Conservation (phyloP, 306 rosid species). For the Trifolium pratense region DNA sequence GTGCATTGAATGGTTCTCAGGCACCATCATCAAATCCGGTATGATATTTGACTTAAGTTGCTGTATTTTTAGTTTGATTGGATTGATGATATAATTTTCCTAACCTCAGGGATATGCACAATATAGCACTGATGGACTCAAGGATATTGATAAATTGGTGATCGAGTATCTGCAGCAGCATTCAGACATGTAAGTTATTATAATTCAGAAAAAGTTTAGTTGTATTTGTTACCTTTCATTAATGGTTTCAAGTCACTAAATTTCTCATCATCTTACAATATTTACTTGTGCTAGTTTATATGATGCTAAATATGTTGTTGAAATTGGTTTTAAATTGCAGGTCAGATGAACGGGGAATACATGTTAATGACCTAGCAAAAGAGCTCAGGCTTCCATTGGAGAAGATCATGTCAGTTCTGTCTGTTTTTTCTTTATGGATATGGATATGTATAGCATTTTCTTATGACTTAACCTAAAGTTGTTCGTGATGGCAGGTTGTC, state of each 20-base stretch:
- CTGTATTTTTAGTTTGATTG: slow-evolving; percentile 28
- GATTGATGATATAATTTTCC: slow-evolving; percentile 30
- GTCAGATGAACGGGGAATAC: slow-evolving; percentile 72
- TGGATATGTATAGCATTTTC: neutral
- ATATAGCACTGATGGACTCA: slow-evolving; percentile 62
- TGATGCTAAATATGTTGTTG: slow-evolving; percentile 3
- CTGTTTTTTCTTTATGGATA: too few species aligned
- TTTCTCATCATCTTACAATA: neutral
- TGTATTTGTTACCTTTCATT: slow-evolving; percentile 9
- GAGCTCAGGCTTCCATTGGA: slow-evolving; percentile 81
- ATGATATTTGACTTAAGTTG: slow-evolving; percentile 37
- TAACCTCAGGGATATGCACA: slow-evolving; percentile 63
- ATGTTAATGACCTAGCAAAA: slow-evolving; percentile 67
- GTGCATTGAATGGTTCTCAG: slow-evolving; percentile 53
- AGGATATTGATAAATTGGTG: slow-evolving; percentile 71
- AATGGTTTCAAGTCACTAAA: slow-evolving; percentile 19
- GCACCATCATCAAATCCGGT: slow-evolving; percentile 61
- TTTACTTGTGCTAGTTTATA: neutral
- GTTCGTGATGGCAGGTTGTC: slow-evolving; percentile 63
- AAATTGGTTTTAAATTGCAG: slow-evolving; percentile 51
- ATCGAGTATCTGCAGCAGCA: slow-evolving; percentile 80
- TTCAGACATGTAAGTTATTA: slow-evolving; percentile 69
- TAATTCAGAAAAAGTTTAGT: slow-evolving; percentile 3
- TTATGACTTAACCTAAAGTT: slow-evolving; percentile 25
- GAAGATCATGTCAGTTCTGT: slow-evolving; percentile 73